These are phyloP conservation scores for Erigeron philadelphicus DNA, from an alignment of 140 eudicot genomes.

Conservation along the genomic window DNA sequence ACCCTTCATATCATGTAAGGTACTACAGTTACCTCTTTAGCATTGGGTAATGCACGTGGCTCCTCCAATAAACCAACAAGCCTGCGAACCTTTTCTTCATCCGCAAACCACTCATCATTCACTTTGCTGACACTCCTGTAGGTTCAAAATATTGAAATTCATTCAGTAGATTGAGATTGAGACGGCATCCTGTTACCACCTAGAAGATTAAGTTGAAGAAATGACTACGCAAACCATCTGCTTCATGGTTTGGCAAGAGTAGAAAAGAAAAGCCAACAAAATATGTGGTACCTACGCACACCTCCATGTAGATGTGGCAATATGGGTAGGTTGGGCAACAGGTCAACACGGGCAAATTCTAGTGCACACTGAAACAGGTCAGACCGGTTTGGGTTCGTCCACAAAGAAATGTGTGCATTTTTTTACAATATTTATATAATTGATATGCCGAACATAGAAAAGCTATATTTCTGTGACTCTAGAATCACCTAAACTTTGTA, in stretches of 20 bases:
- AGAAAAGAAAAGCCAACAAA: not conserved
- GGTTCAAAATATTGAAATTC: conserved; percentile 26
- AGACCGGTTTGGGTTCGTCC: not conserved
- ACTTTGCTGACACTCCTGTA: conserved; percentile 97
- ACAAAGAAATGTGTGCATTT: not conserved
- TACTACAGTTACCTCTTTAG: conserved; percentile 47
- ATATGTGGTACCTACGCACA: conserved; percentile 14
- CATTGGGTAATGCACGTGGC: conserved; percentile 50
- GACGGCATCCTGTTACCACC: conserved; percentile 24
- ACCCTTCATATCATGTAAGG: conserved; percentile 4
- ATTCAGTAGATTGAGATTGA: conserved; percentile 18
- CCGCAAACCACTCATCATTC: conserved; percentile 97
- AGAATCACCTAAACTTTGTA: no score
- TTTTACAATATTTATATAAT: no score
- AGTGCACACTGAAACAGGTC: not conserved
- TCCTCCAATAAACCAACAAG: conserved; percentile 79
- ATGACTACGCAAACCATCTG: conserved; percentile 21
- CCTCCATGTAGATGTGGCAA: not conserved
- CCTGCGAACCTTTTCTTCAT: conserved; percentile 89
- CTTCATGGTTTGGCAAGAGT: conserved; percentile 16
- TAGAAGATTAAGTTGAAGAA: conserved; percentile 25
- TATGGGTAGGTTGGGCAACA: not conserved
- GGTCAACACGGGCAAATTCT: not conserved
- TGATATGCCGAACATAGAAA: no score
- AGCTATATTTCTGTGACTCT: no score